Evolutionary conservation across 139 green algal genomes (phyloP), one percentile per base, ranked within the genome.

Genomic region (Chlorella sp.): DNA sequence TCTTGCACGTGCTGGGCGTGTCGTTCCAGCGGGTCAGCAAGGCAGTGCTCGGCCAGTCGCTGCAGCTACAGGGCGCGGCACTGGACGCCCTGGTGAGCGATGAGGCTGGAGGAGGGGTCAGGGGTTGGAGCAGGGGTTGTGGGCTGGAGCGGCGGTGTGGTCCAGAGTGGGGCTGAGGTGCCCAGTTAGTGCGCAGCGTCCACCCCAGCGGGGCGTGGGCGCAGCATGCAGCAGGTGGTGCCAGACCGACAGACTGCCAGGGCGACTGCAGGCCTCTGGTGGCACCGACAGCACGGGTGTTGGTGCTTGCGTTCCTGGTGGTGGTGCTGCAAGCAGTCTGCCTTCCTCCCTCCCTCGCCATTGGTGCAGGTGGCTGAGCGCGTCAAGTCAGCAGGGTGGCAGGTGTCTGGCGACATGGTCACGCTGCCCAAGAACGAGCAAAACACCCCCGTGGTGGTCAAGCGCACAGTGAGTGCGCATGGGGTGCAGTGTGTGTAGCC

Each of bases 11-110:
- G 23, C 75, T 89, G 27, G 64, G 75, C 62, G 81, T 81, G 69
- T 85, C 80, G 23, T 91, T 84, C 81, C 76, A 82, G 67, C 77
- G 71, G 22, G 76, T 89, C 6, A 67, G 31, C 24, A 81, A 79
- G 68, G 31, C n/a, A 1, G 75, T 84, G 35, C 81, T 91, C n/a
- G 77, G 42, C 0, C 70, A 81, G 3, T 77, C 79, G 51, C 64
- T 91, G n/a, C 61, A 80, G 23, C 33, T 87, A 2, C 69, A 87
- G 1, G 75, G 70, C 20, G 26, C 51, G 14, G 31, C 55, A 1
- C 71, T 91, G 42, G 75, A 89, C 62, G 49, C 67, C 0, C 70
- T 91, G 79, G 73, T 91, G 29, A 69, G 69, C 17, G 42, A 17
- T 55, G 4, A 80, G 69, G 42, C 10, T 10, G 17, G 17, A 24